Conservation (phyloP, 2,329 filamentous ascomycete genomes). For the Pseudopithomyces chartarum region DNA sequence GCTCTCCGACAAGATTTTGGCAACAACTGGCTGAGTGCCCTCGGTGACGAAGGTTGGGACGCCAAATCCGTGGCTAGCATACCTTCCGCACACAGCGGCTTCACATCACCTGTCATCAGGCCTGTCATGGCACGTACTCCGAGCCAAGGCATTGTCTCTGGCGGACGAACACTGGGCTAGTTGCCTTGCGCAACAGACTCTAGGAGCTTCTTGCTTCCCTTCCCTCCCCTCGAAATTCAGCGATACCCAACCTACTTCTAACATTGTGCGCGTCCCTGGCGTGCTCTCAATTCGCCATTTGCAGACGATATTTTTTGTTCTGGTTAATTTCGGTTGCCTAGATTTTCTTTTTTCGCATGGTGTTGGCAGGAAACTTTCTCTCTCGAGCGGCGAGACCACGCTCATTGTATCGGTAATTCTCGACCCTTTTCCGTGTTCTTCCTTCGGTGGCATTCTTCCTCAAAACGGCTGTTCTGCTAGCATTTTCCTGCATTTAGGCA, state of each 20-base stretch:
- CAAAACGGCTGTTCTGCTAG: slow-evolving; percentile 37
- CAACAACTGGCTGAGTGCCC: slow-evolving; percentile 81
- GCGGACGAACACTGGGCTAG: slow-evolving; percentile 46
- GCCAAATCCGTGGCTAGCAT: slow-evolving; percentile 36
- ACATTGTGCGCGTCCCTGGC: slow-evolving; percentile 16
- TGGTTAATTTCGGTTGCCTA: slow-evolving; percentile 14
- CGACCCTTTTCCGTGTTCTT: slow-evolving; percentile 14
- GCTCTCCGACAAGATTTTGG: slow-evolving; percentile 83
- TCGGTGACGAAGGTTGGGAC: slow-evolving; percentile 75
- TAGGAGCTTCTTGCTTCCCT: not conserved
- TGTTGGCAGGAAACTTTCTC: slow-evolving; percentile 31
- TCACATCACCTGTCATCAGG: slow-evolving; percentile 37
- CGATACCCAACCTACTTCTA: slow-evolving; percentile 42
- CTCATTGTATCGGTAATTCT: slow-evolving; percentile 37
- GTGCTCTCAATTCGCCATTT: not conserved
- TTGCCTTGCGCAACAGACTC: not conserved
- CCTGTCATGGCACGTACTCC: slow-evolving; percentile 39
- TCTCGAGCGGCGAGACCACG: slow-evolving; percentile 30
- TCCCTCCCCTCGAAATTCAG: slow-evolving; percentile 13
- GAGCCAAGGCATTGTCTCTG: slow-evolving; percentile 47
- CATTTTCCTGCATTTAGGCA: slow-evolving; percentile 27
- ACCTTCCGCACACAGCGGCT: slow-evolving; percentile 35
- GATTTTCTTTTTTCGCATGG: slow-evolving; percentile 33
- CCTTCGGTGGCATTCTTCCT: slow-evolving; percentile 29
- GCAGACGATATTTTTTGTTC: slow-evolving; percentile 1